Percentiles rank a stretch among this genome's conserved stretches.
Evolutionary conservation across 164 flowering plant genomes (phyloP).

Genomic region (Stephania cephalantha): DNA sequence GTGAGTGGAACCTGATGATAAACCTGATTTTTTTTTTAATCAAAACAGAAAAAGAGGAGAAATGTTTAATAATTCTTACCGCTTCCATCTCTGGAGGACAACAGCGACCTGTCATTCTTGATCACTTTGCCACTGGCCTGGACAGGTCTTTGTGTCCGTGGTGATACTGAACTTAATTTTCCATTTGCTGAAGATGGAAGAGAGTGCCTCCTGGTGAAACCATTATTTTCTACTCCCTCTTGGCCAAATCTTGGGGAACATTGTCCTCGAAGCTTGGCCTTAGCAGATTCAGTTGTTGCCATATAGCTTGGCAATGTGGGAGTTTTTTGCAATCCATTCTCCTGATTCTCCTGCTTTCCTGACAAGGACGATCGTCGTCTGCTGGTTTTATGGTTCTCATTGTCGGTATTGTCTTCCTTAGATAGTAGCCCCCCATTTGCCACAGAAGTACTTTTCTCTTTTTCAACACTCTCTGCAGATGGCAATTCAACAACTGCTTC

Average conservation of each 20-base stretch:
- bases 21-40: neutral
- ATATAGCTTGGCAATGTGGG: constrained; percentile 86
- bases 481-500: constrained; percentile 25
- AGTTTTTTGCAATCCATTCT: constrained; percentile 53
- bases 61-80: constrained; percentile 28
- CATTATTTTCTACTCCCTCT: constrained; percentile 46
- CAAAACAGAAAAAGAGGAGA: neutral
- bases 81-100: constrained; percentile 57
- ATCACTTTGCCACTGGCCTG: constrained; percentile 31
- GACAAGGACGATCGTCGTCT: constrained; percentile 43
- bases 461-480: constrained; percentile 28
- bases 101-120: constrained; percentile 37
- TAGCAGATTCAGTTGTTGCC: constrained; percentile 80
- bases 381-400: constrained; percentile 42
- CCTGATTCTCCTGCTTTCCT: constrained; percentile 59
- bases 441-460: constrained; percentile 30
- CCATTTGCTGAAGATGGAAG: constrained; percentile 52
- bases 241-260: constrained; percentile 45
- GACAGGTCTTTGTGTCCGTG: constrained; percentile 38
- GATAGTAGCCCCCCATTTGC: constrained; percentile 30
- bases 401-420: constrained; percentile 42
- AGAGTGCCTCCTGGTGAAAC: constrained; percentile 52
- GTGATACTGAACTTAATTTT: constrained; percentile 47
- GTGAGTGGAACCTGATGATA: neutral
- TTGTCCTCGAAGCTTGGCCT: constrained; percentile 65